phyloP scores from a whole-genome alignment of 805 yeast species.

The Pichia rugopelliculosa region DNA sequence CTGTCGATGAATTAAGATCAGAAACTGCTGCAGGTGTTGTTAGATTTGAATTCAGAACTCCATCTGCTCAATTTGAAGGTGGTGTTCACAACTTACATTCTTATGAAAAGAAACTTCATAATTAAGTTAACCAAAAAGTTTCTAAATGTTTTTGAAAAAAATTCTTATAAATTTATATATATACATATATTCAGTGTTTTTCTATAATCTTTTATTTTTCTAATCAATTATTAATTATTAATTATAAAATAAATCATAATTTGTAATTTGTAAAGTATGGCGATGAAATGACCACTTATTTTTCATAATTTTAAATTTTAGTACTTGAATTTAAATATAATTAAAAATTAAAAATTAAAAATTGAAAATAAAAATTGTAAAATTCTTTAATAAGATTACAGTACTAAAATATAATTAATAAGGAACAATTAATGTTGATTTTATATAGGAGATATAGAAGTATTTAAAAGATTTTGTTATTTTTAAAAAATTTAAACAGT shows the following conservation, averaged over 20 bases:
- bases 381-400: too few relatives aligned
- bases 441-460: slow-evolving; percentile 11
- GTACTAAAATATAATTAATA: neutral
- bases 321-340: too few relatives aligned
- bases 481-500: slow-evolving; percentile 56
- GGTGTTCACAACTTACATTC: slow-evolving; percentile 96
- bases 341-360: too few relatives aligned
- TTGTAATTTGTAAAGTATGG: too few relatives aligned
- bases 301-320: too few relatives aligned
- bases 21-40: slow-evolving; percentile 60
- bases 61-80: slow-evolving; percentile 98
- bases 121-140: slow-evolving; percentile 32
- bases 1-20: slow-evolving; percentile 55
- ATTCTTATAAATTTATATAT: too few relatives aligned
- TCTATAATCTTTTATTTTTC: neutral
- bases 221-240: neutral
- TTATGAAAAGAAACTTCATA: slow-evolving; percentile 94
- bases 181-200: neutral
- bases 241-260: too few relatives aligned
- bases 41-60: slow-evolving; percentile 96
- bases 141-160: too few relatives aligned
- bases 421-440: slow-evolving; percentile 1
- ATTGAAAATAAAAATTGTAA: too few relatives aligned
- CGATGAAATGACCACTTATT: too few relatives aligned
- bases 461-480: neutral